Conservation (phyloP, 116 monocot species). For the Iris pallida region DNA sequence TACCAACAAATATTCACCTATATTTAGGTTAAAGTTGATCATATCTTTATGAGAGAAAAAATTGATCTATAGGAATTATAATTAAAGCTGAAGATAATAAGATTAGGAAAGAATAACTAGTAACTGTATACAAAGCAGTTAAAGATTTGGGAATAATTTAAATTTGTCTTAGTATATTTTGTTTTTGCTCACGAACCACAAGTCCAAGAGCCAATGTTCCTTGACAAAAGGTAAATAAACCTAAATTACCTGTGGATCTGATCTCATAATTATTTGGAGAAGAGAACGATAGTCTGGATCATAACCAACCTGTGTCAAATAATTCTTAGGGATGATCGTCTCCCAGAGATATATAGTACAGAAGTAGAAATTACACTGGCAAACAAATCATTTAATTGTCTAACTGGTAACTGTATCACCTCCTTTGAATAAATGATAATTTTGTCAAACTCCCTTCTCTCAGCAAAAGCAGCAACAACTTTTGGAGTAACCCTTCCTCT, state of each 20-base stretch:
- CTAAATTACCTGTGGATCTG: slow-evolving; percentile 54
- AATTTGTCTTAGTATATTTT: background rate
- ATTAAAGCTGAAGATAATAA: no score
- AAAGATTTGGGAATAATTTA: no score
- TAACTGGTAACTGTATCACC: slow-evolving; percentile 20
- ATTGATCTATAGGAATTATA: no score
- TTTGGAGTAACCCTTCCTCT: slow-evolving; percentile 92
- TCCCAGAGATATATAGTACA: background rate
- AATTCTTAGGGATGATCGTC: background rate
- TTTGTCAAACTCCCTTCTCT: slow-evolving; percentile 89
- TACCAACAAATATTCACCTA: no score
- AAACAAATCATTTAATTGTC: background rate
- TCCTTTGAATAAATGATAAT: slow-evolving; percentile 91
- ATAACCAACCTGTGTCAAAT: slow-evolving; percentile 64
- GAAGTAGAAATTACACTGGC: background rate
- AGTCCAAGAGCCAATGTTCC: background rate
- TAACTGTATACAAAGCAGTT: no score
- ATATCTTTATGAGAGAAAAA: no score
- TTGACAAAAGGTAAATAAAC: background rate
- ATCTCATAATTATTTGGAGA: slow-evolving; percentile 78
- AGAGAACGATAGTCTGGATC: slow-evolving; percentile 89
- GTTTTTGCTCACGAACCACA: background rate
- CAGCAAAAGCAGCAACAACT: slow-evolving; percentile 95
- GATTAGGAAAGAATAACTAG: no score
- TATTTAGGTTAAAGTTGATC: no score